Percentiles rank a stretch among this genome's conserved stretches.
phyloP scores from a whole-genome alignment of 2,329 filamentous ascomycete species.

The Talaromyces verruculosus region DNA sequence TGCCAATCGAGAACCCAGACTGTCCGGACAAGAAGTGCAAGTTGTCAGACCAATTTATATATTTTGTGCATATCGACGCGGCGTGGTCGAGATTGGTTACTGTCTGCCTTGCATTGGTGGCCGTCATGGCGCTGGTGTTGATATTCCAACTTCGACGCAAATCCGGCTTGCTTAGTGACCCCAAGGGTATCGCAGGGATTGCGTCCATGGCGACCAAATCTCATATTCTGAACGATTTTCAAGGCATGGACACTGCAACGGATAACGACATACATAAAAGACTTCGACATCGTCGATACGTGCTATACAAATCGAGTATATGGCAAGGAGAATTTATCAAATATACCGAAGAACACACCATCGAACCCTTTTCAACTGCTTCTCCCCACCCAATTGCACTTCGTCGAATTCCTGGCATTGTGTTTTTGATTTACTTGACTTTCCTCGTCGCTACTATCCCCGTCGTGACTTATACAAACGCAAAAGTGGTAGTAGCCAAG shows the following conservation, averaged over 20 bases:
- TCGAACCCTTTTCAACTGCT: slow-evolving; percentile 38
- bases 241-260: slow-evolving; percentile 47
- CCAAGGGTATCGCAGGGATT: slow-evolving; percentile 52
- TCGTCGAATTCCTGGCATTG: slow-evolving; percentile 38
- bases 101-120: slow-evolving; percentile 42
- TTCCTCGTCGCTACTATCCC: slow-evolving; percentile 43
- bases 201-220: slow-evolving; percentile 53
- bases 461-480: slow-evolving; percentile 44
- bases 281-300: slow-evolving; percentile 48
- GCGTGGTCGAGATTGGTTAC: slow-evolving; percentile 49
- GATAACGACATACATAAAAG: slow-evolving; percentile 48
- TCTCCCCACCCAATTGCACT: slow-evolving; percentile 50
- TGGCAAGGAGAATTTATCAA: slow-evolving; percentile 53
- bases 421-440: slow-evolving; percentile 43
- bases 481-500: slow-evolving; percentile 40
- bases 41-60: slow-evolving; percentile 30
- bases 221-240: slow-evolving; percentile 52
- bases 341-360: slow-evolving; percentile 30
- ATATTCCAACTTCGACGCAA: slow-evolving; percentile 49
- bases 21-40: slow-evolving; percentile 29
- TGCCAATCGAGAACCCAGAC: slow-evolving; percentile 37
- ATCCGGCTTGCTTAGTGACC: slow-evolving; percentile 50
- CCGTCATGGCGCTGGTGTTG: slow-evolving; percentile 43
- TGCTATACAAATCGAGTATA: slow-evolving; percentile 52
- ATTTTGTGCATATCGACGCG: slow-evolving; percentile 46